Base-by-base conservation (phyloP, 192 early-diverging fungal genomes). In the Coemansia sp. region DNA sequence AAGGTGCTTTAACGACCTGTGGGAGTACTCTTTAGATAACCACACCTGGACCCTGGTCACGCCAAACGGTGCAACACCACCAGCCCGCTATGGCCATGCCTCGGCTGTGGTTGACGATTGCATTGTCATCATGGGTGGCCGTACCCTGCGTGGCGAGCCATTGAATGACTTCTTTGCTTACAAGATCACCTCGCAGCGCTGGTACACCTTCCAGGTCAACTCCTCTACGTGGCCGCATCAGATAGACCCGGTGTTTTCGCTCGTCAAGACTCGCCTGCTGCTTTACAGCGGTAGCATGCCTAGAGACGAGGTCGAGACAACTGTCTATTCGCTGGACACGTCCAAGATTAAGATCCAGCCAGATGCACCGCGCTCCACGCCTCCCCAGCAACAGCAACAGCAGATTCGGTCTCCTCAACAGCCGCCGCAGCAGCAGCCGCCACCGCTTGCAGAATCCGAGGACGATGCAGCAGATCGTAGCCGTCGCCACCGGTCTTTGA, bases 301-400 rank as follows among this genome's bases (percentile, higher is more conserved):
- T 6, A 38, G 62, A 10, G 60, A 64, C 33, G 55, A 50, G 2
- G 37, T 41, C 9, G 72, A 55, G 13, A 35, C 55, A 5, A 15
- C 46, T 19, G 45, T 77, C 11, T 67, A 77, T 35, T 63, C 64
- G 24, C 55, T 77, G 28, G 73, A 77, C 34, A 77, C 73, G 22
- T 65, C 66, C 24, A 77, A 77, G 58, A 77, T 77, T 53, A 68
- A 70, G 46, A 77, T 77, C 50, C 62, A 67, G 67, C 73, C 66
- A 3, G 73, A 77, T 24, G 58, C 43, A 1, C 46, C 64, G 3
- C 59, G 69, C 13, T 32, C 46, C 2, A 42, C 4, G 44, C 15
- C 40, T 19, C 26, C 11, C 48, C 28, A 15, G 11, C 18, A 34
- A 47, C 53, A 39, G 19, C 61, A 53, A 19, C 48, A 48, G 14